Percentiles rank a stretch among this genome's conserved stretches.
Conservation (phyloP, 2,329 filamentous ascomycete genomes). For the Fragosphaeria purpurea region DNA sequence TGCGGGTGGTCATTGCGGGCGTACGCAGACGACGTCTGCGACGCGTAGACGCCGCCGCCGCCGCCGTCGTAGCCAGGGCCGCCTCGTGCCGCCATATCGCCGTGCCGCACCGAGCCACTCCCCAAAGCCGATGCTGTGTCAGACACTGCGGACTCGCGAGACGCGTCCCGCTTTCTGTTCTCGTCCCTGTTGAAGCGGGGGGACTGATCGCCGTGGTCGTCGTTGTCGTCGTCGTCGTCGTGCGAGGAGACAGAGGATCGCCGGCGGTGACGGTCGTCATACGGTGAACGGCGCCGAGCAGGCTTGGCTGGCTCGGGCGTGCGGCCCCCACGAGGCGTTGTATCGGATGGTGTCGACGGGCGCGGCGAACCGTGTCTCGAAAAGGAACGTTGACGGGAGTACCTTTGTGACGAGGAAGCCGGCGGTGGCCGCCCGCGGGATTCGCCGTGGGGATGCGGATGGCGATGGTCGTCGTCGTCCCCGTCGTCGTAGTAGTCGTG, state of each 20-base stretch:
- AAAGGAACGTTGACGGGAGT: background rate
- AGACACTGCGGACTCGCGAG: slow-evolving; percentile 25
- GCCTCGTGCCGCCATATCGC: slow-evolving; percentile 37
- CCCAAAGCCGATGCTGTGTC: slow-evolving; percentile 31
- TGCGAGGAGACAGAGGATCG: background rate
- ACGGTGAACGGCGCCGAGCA: background rate
- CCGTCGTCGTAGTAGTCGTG: no score
- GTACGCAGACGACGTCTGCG: slow-evolving; percentile 12
- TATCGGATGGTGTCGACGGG: slow-evolving; percentile 16
- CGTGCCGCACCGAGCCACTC: slow-evolving; percentile 21
- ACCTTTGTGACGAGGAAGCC: background rate
- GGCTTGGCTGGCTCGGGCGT: background rate
- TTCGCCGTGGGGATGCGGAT: background rate
- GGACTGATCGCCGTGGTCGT: background rate
- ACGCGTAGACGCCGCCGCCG: slow-evolving; percentile 20
- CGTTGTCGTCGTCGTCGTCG: background rate
- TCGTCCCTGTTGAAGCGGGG: slow-evolving; percentile 13
- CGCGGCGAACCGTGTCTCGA: slow-evolving; percentile 2
- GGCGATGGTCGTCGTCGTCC: background rate
- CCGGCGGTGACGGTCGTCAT: background rate
- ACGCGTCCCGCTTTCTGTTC: slow-evolving; percentile 29
- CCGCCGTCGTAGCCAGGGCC: slow-evolving; percentile 26
- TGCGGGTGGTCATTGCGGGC: slow-evolving; percentile 22
- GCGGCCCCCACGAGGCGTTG: slow-evolving; percentile 9
- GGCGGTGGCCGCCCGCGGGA: slow-evolving; percentile 14